Conservation (phyloP, 2,329 filamentous ascomycete genomes). For the Phialophora tarda region DNA sequence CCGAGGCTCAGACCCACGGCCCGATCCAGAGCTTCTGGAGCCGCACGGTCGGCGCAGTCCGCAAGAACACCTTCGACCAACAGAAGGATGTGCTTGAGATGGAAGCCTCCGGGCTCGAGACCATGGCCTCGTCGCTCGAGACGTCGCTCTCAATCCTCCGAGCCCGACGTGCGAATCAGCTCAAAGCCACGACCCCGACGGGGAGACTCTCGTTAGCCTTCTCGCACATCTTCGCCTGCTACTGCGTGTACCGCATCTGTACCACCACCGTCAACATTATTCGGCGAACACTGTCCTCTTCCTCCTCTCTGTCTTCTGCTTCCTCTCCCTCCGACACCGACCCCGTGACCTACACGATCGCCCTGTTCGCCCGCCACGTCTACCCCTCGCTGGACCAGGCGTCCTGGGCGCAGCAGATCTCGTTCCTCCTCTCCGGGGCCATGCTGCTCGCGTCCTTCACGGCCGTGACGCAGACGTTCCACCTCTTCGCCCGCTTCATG, state of each 20-base stretch:
- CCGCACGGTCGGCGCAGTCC: conserved; percentile 72
- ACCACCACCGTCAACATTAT: conserved; percentile 73
- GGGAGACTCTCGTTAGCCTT: conserved; percentile 69
- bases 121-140: conserved; percentile 75
- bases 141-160: conserved; percentile 69
- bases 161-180: conserved; percentile 66
- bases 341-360: conserved; percentile 82
- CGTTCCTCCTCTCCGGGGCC: conserved; percentile 79
- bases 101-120: conserved; percentile 78
- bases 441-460: conserved; percentile 83
- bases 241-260: conserved; percentile 82
- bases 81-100: conserved; percentile 65
- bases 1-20: conserved; percentile 45
- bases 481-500: conserved; percentile 76
- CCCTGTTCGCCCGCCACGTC: conserved; percentile 80
- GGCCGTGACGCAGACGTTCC: conserved; percentile 82
- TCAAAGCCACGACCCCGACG: conserved; percentile 68
- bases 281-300: conserved; percentile 58
- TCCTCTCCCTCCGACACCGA: conserved; percentile 72
- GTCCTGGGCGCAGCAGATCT: conserved; percentile 84
- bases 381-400: conserved; percentile 80
- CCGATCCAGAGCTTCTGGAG: conserved; percentile 66
- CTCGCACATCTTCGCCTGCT: conserved; percentile 74
- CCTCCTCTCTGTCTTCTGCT: conserved; percentile 53
- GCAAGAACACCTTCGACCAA: conserved; percentile 58